Evolutionary conservation across 2,329 filamentous ascomycete genomes (phyloP).

Genomic region (Trichoderma sp.): DNA sequence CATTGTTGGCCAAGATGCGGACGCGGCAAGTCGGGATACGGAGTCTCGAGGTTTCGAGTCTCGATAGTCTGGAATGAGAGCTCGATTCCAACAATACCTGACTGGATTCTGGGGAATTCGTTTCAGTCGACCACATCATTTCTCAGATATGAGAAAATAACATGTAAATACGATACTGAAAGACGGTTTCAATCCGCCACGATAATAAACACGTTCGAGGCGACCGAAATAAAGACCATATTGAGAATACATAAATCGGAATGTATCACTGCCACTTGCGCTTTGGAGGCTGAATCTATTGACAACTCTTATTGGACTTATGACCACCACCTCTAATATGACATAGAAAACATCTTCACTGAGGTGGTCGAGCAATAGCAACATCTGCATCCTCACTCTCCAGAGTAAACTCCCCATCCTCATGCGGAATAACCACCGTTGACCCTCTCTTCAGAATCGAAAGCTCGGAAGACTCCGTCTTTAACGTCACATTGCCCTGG

Average conservation of each 20-base stretch:
- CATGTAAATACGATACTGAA: too few relatives aligned
- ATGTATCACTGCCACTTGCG: too few relatives aligned
- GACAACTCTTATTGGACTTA: too few relatives aligned
- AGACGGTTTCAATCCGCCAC: too few relatives aligned
- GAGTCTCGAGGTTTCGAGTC: not conserved
- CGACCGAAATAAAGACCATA: too few relatives aligned
- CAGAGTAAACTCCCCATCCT: conserved; percentile 19
- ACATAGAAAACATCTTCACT: not conserved
- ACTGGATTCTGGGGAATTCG: not conserved
- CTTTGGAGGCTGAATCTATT: too few relatives aligned
- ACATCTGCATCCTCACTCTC: conserved; percentile 18
- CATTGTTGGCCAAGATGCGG: conserved; percentile 14
- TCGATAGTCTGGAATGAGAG: not conserved
- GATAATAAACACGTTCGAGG: too few relatives aligned
- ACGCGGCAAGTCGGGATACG: not conserved
- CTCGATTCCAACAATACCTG: not conserved
- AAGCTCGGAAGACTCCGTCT: not conserved
- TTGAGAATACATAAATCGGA: too few relatives aligned
- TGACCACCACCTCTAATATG: not conserved
- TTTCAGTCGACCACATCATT: not conserved
- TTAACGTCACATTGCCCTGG: conserved; percentile 1
- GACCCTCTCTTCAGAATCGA: conserved; percentile 18
- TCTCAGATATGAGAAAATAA: not conserved
- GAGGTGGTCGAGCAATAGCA: conserved; percentile 22
- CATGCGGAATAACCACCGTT: conserved; percentile 22